Evolutionary conservation across 768 basidiomycete species (phyloP).

Genomic region (Hericium alpestre): DNA sequence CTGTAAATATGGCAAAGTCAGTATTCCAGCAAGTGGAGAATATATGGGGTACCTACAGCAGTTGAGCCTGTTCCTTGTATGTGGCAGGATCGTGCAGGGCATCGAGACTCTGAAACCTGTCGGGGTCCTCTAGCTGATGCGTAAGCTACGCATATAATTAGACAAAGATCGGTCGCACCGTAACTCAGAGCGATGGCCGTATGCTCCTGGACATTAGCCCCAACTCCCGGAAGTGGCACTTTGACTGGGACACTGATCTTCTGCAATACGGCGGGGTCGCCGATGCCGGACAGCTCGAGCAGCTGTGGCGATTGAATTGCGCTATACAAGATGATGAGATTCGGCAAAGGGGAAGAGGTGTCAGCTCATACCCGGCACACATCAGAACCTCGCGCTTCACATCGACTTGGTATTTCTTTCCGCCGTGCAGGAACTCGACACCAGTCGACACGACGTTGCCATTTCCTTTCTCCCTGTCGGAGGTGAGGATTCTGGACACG

Average conservation of each 20-base stretch:
- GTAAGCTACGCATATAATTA: neutral
- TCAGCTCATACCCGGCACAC: slow-evolving; percentile 25
- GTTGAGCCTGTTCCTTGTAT: slow-evolving; percentile 11
- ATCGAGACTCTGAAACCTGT: slow-evolving; percentile 1
- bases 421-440: slow-evolving; percentile 23
- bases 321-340: neutral
- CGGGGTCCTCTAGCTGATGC: neutral
- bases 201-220: slow-evolving; percentile 12
- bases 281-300: slow-evolving; percentile 33
- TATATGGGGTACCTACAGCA: slow-evolving; percentile 9
- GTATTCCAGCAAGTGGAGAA: neutral
- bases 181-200: neutral
- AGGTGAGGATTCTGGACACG: slow-evolving; percentile 9
- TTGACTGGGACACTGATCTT: slow-evolving; percentile 19
- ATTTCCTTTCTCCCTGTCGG: slow-evolving; percentile 4
- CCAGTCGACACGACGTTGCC: slow-evolving; percentile 21
- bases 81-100: slow-evolving; percentile 7
- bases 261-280: slow-evolving; percentile 20
- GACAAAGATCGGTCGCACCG: neutral
- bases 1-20: neutral
- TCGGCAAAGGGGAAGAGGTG: neutral
- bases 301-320: slow-evolving; percentile 10
- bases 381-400: slow-evolving; percentile 34
- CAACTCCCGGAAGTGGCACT: slow-evolving; percentile 31
- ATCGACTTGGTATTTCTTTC: slow-evolving; percentile 19